Evolutionary conservation across 139 green algal genomes (phyloP).

Genomic region (Picochlorum sp.): DNA sequence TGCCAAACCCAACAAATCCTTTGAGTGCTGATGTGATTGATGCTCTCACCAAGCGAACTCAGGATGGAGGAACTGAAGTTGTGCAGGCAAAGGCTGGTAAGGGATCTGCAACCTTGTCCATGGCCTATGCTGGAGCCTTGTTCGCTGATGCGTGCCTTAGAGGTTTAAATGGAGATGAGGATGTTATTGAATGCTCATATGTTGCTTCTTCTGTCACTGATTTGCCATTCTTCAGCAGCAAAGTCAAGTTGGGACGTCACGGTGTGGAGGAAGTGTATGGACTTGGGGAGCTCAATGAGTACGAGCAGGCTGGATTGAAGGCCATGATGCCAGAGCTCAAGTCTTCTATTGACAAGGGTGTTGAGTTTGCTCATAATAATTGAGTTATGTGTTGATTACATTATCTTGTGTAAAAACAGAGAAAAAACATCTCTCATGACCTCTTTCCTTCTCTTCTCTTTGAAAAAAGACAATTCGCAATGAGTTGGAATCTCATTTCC

Average conservation of each 20-base stretch:
- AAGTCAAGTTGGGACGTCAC: constrained; percentile 74
- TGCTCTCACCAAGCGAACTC: constrained; percentile 91
- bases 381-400: background rate
- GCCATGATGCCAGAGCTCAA: constrained; percentile 73
- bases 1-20: constrained; percentile 41
- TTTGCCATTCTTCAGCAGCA: constrained; percentile 87
- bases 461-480: background rate
- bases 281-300: constrained; percentile 71
- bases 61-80: constrained; percentile 98
- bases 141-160: constrained; percentile 90
- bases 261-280: constrained; percentile 73
- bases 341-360: constrained; percentile 79
- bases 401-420: background rate
- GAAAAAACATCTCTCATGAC: background rate
- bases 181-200: constrained; percentile 73
- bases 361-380: constrained; percentile 50
- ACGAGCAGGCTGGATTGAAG: constrained; percentile 79
- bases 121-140: constrained; percentile 94
- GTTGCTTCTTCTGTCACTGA: constrained; percentile 77
- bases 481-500: background rate
- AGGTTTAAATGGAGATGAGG: constrained; percentile 77
- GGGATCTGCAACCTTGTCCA: constrained; percentile 86
- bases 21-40: constrained; percentile 75
- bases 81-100: constrained; percentile 86
- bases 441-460: too few species aligned